Conservation (phyloP, 331 rosid species). For the Dryas integrifolia region DNA sequence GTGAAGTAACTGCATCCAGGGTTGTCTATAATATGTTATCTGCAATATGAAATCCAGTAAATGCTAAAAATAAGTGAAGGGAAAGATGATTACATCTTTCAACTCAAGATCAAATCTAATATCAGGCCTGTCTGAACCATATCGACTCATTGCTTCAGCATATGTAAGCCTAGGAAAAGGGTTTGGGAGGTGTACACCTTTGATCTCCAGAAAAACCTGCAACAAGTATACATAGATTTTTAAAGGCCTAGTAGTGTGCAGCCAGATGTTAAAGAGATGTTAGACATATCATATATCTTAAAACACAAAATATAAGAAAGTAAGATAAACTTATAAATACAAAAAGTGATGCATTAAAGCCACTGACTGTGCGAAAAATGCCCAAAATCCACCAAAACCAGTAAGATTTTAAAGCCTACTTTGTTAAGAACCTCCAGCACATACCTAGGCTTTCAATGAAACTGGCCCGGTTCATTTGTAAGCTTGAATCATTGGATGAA, state of each 20-base stretch:
- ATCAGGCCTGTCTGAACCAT: conserved; percentile 94
- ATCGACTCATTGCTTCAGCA: conserved; percentile 87
- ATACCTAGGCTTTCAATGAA: neutral
- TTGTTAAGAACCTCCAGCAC: neutral
- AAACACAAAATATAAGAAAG: neutral
- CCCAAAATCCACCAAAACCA: neutral
- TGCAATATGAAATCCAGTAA: neutral
- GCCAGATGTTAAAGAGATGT: conserved; percentile 19
- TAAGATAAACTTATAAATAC: too few species aligned
- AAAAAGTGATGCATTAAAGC: neutral
- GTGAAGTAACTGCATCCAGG: neutral
- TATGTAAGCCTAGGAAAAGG: conserved; percentile 98
- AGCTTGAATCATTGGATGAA: neutral
- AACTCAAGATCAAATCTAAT: conserved; percentile 85
- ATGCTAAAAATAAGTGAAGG: neutral
- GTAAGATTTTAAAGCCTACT: neutral
- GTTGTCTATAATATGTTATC: neutral
- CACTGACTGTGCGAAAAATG: neutral
- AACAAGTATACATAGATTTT: conserved; percentile 25
- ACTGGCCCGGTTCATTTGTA: neutral
- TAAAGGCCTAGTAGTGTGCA: conserved; percentile 16
- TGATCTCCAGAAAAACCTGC: conserved; percentile 89
- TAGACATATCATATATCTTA: conserved; percentile 4
- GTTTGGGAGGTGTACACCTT: conserved; percentile 74
- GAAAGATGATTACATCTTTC: conserved; percentile 63